Conservation (phyloP, 176 grass and related monocot species). For the Melocanna baccifera region DNA sequence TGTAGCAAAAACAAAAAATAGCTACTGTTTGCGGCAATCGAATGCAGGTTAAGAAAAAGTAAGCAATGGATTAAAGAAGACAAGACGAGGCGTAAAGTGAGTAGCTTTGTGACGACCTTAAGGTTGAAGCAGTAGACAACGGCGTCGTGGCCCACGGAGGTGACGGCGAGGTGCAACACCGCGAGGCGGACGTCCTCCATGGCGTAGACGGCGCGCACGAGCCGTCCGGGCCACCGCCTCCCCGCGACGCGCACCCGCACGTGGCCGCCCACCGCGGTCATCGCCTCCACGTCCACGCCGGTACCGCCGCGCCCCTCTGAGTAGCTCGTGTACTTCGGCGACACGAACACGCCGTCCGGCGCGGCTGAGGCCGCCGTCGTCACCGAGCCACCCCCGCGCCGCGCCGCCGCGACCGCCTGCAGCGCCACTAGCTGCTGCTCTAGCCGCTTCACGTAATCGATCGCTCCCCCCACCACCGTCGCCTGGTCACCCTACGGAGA, state of each 20-base stretch:
- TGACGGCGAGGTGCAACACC: slow-evolving; percentile 82
- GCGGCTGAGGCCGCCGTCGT: slow-evolving; percentile 13
- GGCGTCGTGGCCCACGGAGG: slow-evolving; percentile 45
- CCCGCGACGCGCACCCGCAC: slow-evolving; percentile 75
- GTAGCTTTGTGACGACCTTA: slow-evolving; percentile 46
- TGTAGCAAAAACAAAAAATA: not conserved
- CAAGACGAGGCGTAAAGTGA: not conserved
- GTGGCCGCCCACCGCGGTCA: slow-evolving; percentile 66
- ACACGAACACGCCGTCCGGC: slow-evolving; percentile 68
- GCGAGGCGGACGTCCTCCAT: slow-evolving; percentile 73
- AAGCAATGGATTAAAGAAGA: not conserved
- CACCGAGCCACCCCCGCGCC: not conserved
- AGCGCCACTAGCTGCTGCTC: slow-evolving; percentile 85
- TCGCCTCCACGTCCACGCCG: slow-evolving; percentile 58
- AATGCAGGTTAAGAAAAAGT: not conserved
- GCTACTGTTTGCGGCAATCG: not conserved
- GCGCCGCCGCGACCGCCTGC: slow-evolving; percentile 44
- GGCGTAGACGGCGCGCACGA: slow-evolving; percentile 56
- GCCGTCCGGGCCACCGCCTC: slow-evolving; percentile 42
- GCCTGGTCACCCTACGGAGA: slow-evolving; percentile 79
- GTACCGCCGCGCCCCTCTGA: slow-evolving; percentile 22
- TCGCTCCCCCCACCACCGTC: slow-evolving; percentile 80
- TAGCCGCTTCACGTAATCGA: slow-evolving; percentile 93
- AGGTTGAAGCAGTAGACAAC: slow-evolving; percentile 91
- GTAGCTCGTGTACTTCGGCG: slow-evolving; percentile 85